phyloP scores from a whole-genome alignment of 306 rosid genomes.

The Comarum palustre region DNA sequence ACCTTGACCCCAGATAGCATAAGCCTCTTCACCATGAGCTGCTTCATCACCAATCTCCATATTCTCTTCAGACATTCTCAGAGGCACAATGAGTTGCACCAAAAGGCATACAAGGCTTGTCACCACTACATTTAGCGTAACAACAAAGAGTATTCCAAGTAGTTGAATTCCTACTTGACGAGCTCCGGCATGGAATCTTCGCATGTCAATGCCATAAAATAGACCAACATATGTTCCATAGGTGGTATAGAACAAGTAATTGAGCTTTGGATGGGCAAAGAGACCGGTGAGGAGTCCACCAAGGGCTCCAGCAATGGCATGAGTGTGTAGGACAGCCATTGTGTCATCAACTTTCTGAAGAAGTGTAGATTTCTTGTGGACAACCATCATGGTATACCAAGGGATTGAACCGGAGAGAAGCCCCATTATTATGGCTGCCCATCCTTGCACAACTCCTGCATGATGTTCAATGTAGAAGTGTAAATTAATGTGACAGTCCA shows the following conservation, averaged over 20 bases:
- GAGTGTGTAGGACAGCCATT: slow-evolving; percentile 49
- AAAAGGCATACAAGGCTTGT: slow-evolving; percentile 33
- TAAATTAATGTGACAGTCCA: neutral
- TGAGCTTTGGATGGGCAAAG: slow-evolving; percentile 39
- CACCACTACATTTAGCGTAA: slow-evolving; percentile 19
- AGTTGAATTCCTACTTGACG: slow-evolving; percentile 35
- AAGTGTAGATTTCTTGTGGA: slow-evolving; percentile 32
- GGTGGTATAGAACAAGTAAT: slow-evolving; percentile 1
- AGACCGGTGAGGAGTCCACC: slow-evolving; percentile 40
- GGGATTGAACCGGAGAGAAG: slow-evolving; percentile 39
- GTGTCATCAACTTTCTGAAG: slow-evolving; percentile 52
- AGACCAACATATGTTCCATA: slow-evolving; percentile 22
- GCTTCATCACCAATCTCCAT: slow-evolving; percentile 49
- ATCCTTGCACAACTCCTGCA: slow-evolving; percentile 46
- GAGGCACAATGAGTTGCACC: slow-evolving; percentile 29
- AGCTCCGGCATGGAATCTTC: slow-evolving; percentile 13
- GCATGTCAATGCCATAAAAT: slow-evolving; percentile 31
- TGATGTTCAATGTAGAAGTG: neutral
- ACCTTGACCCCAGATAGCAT: slow-evolving; percentile 46
- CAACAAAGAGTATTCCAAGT: slow-evolving; percentile 27
- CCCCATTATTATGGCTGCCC: slow-evolving; percentile 50
- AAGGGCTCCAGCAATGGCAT: slow-evolving; percentile 41
- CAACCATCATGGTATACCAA: slow-evolving; percentile 50
- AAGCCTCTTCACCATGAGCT: slow-evolving; percentile 46
- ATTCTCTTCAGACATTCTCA: slow-evolving; percentile 42